Conservation (phyloP, 2,329 filamentous ascomycete genomes). For the Scedosporium apiospermum region DNA sequence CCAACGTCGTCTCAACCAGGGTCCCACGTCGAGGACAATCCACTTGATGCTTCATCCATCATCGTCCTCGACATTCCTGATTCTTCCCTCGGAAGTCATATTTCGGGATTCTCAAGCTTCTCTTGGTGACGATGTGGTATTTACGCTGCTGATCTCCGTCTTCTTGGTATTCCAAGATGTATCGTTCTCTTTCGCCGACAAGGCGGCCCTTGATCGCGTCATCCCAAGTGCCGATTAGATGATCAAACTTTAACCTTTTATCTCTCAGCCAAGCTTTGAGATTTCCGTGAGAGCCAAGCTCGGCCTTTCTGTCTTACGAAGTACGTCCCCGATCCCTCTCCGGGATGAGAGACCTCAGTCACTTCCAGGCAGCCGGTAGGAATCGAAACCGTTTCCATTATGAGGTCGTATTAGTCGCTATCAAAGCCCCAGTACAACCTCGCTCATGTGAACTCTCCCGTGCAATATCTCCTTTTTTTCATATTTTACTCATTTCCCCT, state of each 20-base stretch:
- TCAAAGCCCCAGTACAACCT: not conserved
- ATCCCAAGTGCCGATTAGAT: not conserved
- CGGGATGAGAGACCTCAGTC: not conserved
- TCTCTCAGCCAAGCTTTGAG: no score
- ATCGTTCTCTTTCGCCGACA: constrained; percentile 1
- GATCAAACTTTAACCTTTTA: not conserved
- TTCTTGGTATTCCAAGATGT: not conserved
- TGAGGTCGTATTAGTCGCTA: not conserved
- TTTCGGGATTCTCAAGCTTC: no score
- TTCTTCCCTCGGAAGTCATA: no score
- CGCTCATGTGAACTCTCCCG: no score
- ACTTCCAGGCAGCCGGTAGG: not conserved
- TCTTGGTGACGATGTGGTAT: no score
- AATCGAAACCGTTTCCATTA: not conserved
- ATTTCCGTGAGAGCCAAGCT: not conserved
- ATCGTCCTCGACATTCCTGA: no score
- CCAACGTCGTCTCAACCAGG: not conserved
- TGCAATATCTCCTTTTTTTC: no score
- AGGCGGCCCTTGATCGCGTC: constrained; percentile 2
- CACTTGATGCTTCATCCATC: not conserved
- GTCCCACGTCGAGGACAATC: not conserved
- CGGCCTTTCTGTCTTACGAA: not conserved
- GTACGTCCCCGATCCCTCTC: not conserved
- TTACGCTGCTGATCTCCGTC: not conserved
- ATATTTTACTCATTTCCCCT: no score